Evolutionary conservation across 805 yeast genomes (phyloP).

Genomic region (Komagataella pseudopastoris): DNA sequence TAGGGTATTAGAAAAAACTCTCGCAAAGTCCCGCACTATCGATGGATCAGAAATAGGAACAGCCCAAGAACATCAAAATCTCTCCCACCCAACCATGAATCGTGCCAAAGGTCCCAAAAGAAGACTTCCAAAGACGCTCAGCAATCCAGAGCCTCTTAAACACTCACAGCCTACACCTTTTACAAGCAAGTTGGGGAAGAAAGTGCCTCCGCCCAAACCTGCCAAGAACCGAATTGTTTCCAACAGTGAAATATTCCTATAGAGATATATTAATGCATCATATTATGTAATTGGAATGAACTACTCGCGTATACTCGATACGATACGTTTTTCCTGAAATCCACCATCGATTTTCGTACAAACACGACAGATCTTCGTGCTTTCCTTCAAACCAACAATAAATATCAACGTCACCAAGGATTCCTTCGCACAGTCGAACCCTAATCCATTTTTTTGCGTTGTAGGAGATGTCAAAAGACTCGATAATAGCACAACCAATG

Average conservation of each 20-base stretch:
- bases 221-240: conserved; percentile 15
- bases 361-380: neutral
- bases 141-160: neutral
- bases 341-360: neutral
- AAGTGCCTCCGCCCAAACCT: conserved; percentile 14
- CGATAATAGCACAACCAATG: neutral
- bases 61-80: conserved; percentile 8
- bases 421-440: neutral
- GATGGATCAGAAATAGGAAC: neutral
- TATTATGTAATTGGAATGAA: neutral
- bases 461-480: conserved; percentile 1
- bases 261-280: neutral
- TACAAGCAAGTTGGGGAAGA: conserved; percentile 4
- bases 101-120: conserved; percentile 41
- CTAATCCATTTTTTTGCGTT: neutral
- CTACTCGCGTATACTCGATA: neutral
- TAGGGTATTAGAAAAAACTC: neutral
- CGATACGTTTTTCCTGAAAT: neutral
- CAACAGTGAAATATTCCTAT: conserved; percentile 12
- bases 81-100: conserved; percentile 30
- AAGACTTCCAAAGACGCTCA: conserved; percentile 23
- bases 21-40: conserved; percentile 6
- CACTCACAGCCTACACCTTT: neutral
- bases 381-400: neutral
- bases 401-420: neutral